Base-by-base conservation (phyloP, 1,284 basidiomycete genomes). In the Somion occarium region DNA sequence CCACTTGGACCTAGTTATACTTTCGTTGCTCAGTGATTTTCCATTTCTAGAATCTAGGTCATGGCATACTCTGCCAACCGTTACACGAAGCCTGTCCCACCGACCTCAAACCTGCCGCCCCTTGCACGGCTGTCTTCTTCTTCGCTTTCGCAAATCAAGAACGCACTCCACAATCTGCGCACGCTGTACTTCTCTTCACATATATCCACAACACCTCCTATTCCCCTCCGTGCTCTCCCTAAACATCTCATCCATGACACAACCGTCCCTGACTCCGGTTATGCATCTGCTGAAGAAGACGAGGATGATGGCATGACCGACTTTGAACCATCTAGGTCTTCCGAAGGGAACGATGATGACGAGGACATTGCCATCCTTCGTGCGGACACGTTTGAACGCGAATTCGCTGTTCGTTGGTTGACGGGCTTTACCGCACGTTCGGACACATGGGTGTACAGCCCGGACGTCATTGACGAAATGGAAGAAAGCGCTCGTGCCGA, bases 341-440 rank as follows among this genome's bases (percentile, higher is more conserved):
- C 42, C 42, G 42, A 43, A 5, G 42, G 67, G 1, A 64, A 63
- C n/a, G 65, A 65, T 3, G 68, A 69, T 0, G 65, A 64, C 3
- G 45, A 59, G 15, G 60, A 68, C 12, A 72, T 72, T 30, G 68
- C 69, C 25, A 41, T 73, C 46, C 64, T 81, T 47, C 74, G 76
- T 49, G 67, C 71, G 4, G 77, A 83, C 58, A 57, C 68, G 23
- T 67, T 80, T 52, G 79, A 84, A 60, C 75, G 78, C 49, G 69
- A 71, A n/a, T 82, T 71, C 53, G 67, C 75, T 22, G 70, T 82
- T 53, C 75, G 69, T 58, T 83, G 82, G 80, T 57, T 82, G 24
- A 85, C 80, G 7, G 76, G 78, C n/a, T 74, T 90, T 55, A 70
- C 85, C 46, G 70, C 76, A 41, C 78, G 83, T 30, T 75, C 79